Percentiles rank a stretch among this genome's conserved stretches.
phyloP scores from a whole-genome alignment of 768 basidiomycete species.

The Phlegmacium glaucopus region DNA sequence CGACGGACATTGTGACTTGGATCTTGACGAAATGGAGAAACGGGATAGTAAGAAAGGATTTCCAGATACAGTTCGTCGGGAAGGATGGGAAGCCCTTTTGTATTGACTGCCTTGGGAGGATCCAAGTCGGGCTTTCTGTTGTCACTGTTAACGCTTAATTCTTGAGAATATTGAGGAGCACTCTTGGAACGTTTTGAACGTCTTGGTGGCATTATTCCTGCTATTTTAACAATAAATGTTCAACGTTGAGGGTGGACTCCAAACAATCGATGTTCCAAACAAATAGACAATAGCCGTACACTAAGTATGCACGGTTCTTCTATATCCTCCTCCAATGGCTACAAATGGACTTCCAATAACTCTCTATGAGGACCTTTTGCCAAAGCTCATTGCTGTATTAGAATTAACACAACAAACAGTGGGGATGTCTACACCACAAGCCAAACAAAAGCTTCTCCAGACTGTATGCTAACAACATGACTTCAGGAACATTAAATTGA shows the following conservation, averaged over 20 bases:
- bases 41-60: conserved; percentile 17
- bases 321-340: background rate
- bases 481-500: background rate
- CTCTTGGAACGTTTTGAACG: too few relatives aligned
- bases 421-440: conserved; percentile 50
- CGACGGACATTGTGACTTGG: background rate
- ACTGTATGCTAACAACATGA: conserved; percentile 30
- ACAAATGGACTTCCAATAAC: conserved; percentile 34
- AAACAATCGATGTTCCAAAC: too few relatives aligned
- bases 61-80: conserved; percentile 23
- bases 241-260: too few relatives aligned
- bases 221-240: too few relatives aligned
- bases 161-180: too few relatives aligned
- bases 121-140: too few relatives aligned
- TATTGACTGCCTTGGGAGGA: conserved; percentile 9
- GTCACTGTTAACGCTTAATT: too few relatives aligned
- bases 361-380: conserved; percentile 54
- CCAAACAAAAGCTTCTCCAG: conserved; percentile 64
- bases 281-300: too few relatives aligned
- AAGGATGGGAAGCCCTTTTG: conserved; percentile 14
- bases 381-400: conserved; percentile 58
- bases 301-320: too few relatives aligned
- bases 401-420: conserved; percentile 57
- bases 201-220: too few relatives aligned
- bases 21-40: conserved; percentile 9